Conservation (phyloP, 176 grass and related monocot genomes). For the Elaeis guineensis region DNA sequence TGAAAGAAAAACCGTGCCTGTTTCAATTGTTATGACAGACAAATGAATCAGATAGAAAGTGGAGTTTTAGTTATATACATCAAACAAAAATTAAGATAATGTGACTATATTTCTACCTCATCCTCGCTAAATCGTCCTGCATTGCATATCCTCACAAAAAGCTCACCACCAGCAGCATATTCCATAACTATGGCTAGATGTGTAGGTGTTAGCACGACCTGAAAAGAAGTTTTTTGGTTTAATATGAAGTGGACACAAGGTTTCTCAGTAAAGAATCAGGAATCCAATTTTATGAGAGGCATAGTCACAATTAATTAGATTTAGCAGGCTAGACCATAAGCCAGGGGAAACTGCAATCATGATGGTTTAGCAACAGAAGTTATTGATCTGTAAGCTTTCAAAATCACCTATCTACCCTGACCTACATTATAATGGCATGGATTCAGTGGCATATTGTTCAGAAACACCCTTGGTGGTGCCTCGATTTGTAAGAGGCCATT, state of each 20-base stretch:
- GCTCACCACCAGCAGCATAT: conserved; percentile 92
- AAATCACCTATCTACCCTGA: too few relatives aligned
- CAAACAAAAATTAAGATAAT: neutral
- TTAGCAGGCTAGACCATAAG: too few relatives aligned
- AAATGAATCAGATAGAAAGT: conserved; percentile 15
- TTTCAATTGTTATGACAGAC: neutral
- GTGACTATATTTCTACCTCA: conserved; percentile 47
- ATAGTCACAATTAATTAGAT: too few relatives aligned
- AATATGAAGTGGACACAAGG: neutral
- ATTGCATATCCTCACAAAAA: conserved; percentile 84
- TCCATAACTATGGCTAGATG: conserved; percentile 99
- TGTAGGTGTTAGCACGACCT: conserved; percentile 92
- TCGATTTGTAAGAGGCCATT: too few relatives aligned
- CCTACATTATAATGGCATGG: too few relatives aligned
- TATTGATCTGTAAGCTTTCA: too few relatives aligned
- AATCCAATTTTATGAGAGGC: too few relatives aligned
- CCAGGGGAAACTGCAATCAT: too few relatives aligned
- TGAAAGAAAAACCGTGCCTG: conserved; percentile 99
- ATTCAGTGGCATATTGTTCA: too few relatives aligned
- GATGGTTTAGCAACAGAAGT: too few relatives aligned
- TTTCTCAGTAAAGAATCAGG: too few relatives aligned
- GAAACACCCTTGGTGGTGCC: too few relatives aligned
- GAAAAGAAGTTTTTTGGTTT: conserved; percentile 29
- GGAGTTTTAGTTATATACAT: neutral
- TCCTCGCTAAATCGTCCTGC: conserved; percentile 93